Base-by-base conservation (phyloP, 2,329 filamentous ascomycete species). In the Penicillium sp. region DNA sequence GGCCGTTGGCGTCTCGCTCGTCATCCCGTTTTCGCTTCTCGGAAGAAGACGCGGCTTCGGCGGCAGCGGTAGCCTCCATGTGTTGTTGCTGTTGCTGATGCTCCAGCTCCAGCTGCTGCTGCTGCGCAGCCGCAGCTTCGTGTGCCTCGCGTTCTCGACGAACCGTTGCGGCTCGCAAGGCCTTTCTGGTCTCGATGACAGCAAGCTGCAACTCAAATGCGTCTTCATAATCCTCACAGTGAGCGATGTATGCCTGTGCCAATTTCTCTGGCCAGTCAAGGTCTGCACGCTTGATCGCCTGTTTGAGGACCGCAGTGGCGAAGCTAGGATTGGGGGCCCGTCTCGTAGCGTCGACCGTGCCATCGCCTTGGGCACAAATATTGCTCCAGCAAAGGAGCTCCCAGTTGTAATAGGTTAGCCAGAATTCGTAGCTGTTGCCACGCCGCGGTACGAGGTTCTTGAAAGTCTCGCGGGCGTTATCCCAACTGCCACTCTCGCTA, bases 341-440 rank as follows among this genome's bases (percentile, higher is more conserved):
- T 49, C 77, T 73, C 33, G 72, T 70, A 47, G 76, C 79, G 46
- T 77, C 74, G 61, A 74, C 73, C 12, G 76, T 76, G 28, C 70
- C 68, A 44, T 77, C 78, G 8, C 72, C 71, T 42, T 79, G 73
- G 2, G 76, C 74, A 32, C 29, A 32, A 49, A 81, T 76, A 52
- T 76, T 79, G 49, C 76, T 74, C 78, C 81, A 84, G n/a, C 77
- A 72, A 49, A 86, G 77, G 77, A 97, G 85, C 70, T 97, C 93
- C 86, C 90, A 97, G 45, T 85, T 77, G 69, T 96, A 96, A 68
- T 89, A 96, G 38, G 84, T 83, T 47, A 90, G 78, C 93, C 93
- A 98, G 66, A 97, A 97, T 59, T 95, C 89, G 63, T 90, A 90
- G 58, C 83, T 90, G 58, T 89, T 81, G 28, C 83, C 83, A 47